A percentile compares a stretch with the other conserved stretches of the same genome.
phyloP scores from a whole-genome alignment of 176 grass and related monocot genomes.

The Carex cristatella region DNA sequence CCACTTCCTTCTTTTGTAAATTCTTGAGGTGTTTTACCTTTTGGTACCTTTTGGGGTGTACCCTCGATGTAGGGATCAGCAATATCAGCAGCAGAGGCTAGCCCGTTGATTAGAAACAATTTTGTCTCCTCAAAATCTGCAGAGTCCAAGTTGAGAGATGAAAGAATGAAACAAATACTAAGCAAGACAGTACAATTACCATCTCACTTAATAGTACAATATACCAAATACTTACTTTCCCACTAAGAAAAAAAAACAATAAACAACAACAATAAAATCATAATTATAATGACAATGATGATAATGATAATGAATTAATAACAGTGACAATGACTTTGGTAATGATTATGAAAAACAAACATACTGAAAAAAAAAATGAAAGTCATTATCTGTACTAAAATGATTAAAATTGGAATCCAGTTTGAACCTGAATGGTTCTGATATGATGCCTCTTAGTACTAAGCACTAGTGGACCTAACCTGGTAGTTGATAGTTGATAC shows the following conservation, averaged over 20 bases:
- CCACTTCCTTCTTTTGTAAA: slow-evolving; percentile 40
- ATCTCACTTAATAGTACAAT: not conserved
- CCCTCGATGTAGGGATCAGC: slow-evolving; percentile 27
- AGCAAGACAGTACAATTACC: not conserved
- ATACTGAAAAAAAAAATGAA: not conserved
- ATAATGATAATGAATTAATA: not conserved
- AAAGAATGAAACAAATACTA: not conserved
- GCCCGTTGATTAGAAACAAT: slow-evolving; percentile 4
- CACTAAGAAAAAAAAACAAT: not conserved
- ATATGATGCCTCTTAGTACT: not conserved
- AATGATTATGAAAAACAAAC: not conserved
- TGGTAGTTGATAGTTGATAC: not conserved
- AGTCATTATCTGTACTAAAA: not conserved
- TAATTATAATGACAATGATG: not conserved
- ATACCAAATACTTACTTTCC: not conserved
- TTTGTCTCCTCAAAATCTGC: not conserved
- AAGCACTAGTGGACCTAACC: not conserved
- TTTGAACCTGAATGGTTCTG: not conserved
- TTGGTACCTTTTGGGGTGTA: slow-evolving; percentile 25
- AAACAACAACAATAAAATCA: not conserved
- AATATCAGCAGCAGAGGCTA: slow-evolving; percentile 19
- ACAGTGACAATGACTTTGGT: not conserved
- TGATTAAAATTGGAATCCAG: not conserved
- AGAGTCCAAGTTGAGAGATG: not conserved
- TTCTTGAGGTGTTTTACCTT: slow-evolving; percentile 24